Conservation (phyloP, 148 eudicot genomes). For the Rheum nobile region DNA sequence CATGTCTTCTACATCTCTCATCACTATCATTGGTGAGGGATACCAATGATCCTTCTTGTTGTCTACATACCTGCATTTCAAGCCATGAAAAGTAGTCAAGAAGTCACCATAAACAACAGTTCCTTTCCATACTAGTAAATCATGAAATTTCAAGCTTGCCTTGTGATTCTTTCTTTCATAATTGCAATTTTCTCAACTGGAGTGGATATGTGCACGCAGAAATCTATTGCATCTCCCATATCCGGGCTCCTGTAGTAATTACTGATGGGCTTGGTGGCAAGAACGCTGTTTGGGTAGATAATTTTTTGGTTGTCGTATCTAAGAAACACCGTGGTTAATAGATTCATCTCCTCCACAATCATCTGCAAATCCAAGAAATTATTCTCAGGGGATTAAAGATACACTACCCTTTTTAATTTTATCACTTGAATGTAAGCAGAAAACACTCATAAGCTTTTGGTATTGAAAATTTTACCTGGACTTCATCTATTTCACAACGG, state of each 20-base stretch:
- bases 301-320: conserved; percentile 69
- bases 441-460: background rate
- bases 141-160: conserved; percentile 19
- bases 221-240: conserved; percentile 74
- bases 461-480: conserved; percentile 20
- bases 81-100: background rate
- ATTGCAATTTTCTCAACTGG: conserved; percentile 48
- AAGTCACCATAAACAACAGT: background rate
- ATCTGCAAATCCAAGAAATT: conserved; percentile 28
- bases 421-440: background rate
- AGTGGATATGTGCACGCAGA: conserved; percentile 62
- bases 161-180: conserved; percentile 64
- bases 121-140: background rate
- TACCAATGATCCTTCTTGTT: conserved; percentile 64
- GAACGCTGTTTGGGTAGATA: conserved; percentile 61
- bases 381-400: background rate
- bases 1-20: conserved; percentile 69
- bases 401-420: background rate
- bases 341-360: conserved; percentile 88
- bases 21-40: conserved; percentile 50
- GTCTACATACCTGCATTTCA: conserved; percentile 40
- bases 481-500: conserved; percentile 34
- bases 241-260: conserved; percentile 83
- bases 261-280: conserved; percentile 62
- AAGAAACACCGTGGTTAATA: conserved; percentile 63